phyloP scores from a whole-genome alignment of 345 rosid species.

The Arabidopsis thaliana region TAIR10.1 NC_003070.9:1895001-1895500 shows the following conservation, averaged over 20 bases:
- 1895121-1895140: slow-evolving; percentile 70
- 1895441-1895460: neutral
- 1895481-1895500: slow-evolving; percentile 4
- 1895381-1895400: neutral
- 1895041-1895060: slow-evolving; percentile 91
- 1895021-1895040: slow-evolving; percentile 90
- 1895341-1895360: neutral
- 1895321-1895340: neutral
- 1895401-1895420: neutral
- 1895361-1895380: neutral
- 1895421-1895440: slow-evolving; percentile 3
- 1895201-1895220: slow-evolving; percentile 11
- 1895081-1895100: slow-evolving; percentile 90
- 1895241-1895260: neutral
- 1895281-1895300: neutral
- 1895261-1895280: neutral
- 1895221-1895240: neutral
- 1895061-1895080: slow-evolving; percentile 81
- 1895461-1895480: neutral
- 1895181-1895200: slow-evolving; percentile 21
- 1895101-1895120: slow-evolving; percentile 80
- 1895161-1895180: slow-evolving; percentile 70
- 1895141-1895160: slow-evolving; percentile 92
- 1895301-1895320: neutral
- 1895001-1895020: slow-evolving; percentile 80